Evolutionary conservation across 441 rosid species (phyloP).

Genomic region (Euphorbia celastroides): DNA sequence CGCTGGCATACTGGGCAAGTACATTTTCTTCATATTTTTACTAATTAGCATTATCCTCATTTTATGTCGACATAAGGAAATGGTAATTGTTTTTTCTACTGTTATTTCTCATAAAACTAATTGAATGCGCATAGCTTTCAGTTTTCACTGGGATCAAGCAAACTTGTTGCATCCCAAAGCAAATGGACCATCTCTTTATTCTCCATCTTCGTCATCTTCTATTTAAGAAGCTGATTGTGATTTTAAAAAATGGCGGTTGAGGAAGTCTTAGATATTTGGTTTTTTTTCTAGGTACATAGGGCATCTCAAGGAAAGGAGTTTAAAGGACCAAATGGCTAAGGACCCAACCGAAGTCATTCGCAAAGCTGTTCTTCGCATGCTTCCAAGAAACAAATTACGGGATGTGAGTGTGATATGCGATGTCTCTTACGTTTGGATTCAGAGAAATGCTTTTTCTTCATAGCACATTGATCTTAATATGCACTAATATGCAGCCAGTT

Average conservation of each 20-base stretch:
- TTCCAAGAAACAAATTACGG: constrained; percentile 93
- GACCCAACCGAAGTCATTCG: constrained; percentile 98
- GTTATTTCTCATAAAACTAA: neutral
- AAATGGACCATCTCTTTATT: neutral
- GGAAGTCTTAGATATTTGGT: constrained; percentile 10
- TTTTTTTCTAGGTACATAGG: constrained; percentile 65
- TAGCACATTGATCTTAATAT: neutral
- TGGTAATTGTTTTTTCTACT: neutral
- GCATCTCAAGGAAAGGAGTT: constrained; percentile 91
- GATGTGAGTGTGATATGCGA: constrained; percentile 48
- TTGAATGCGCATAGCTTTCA: neutral
- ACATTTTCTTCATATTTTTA: constrained; percentile 4
- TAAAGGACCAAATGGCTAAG: constrained; percentile 89
- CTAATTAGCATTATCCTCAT: neutral
- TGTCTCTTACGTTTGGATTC: neutral
- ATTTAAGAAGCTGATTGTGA: neutral
- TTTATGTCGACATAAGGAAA: neutral
- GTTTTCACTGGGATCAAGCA: neutral
- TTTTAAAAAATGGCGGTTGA: neutral
- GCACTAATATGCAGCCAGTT: neutral
- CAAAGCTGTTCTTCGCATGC: constrained; percentile 96
- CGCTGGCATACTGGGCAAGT: constrained; percentile 97
- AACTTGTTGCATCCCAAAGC: neutral
- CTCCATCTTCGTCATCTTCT: neutral
- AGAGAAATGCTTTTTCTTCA: neutral